Evolutionary conservation across 805 yeast genomes (phyloP).

Genomic region (Tetrapisispora fleetii): DNA sequence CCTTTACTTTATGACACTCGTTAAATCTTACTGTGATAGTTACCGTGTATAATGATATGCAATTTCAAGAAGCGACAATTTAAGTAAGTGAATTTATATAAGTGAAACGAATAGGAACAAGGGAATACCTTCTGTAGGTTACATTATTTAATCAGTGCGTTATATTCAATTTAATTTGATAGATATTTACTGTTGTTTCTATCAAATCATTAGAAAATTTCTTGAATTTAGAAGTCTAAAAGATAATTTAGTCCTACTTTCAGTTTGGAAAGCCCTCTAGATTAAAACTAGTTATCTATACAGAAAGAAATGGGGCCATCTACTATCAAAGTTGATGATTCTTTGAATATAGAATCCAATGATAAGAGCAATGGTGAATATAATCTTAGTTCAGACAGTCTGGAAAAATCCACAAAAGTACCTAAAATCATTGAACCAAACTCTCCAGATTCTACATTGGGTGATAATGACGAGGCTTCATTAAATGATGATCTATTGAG

Average conservation of each 20-base stretch:
- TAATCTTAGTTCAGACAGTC: too few relatives aligned
- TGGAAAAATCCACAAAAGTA: not conserved
- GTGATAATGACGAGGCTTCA: slow-evolving; percentile 17
- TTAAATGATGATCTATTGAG: slow-evolving; percentile 31
- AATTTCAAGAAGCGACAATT: not conserved
- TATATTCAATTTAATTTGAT: too few relatives aligned
- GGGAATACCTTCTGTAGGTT: too few relatives aligned
- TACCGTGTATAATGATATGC: not conserved
- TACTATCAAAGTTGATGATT: too few relatives aligned
- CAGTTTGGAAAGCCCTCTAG: not conserved
- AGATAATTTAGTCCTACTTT: not conserved
- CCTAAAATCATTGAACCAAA: slow-evolving; percentile 4
- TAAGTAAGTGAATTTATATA: not conserved
- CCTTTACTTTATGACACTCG: too few relatives aligned
- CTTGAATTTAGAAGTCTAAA: not conserved
- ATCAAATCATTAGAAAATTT: too few relatives aligned
- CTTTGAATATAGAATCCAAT: not conserved
- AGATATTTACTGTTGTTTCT: too few relatives aligned
- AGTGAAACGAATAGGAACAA: too few relatives aligned
- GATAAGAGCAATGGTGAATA: too few relatives aligned
- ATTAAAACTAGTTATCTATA: not conserved
- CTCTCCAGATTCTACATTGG: slow-evolving; percentile 5
- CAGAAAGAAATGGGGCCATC: not conserved
- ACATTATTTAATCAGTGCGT: too few relatives aligned
- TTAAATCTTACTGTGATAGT: too few relatives aligned